Evolutionary conservation across 768 basidiomycete genomes (phyloP).

Genomic region (Clitopilus hobsonii): DNA sequence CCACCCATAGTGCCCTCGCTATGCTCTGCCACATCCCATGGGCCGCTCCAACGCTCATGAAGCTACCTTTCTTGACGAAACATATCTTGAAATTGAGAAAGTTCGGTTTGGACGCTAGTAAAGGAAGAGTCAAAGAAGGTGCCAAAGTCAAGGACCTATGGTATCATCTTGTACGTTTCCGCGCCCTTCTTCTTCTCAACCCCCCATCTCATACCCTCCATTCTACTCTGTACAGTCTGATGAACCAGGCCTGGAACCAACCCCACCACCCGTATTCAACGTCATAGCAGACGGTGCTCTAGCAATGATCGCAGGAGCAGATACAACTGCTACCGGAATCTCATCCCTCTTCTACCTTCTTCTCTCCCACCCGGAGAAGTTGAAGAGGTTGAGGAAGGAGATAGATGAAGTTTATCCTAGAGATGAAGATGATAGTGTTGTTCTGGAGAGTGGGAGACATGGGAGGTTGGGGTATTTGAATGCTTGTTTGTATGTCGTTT

Average conservation of each 20-base stretch:
- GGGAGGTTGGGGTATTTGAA: conserved; percentile 16
- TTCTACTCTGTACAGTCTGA: conserved; percentile 10
- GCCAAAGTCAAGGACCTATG: conserved; percentile 14
- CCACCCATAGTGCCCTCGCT: conserved; percentile 7
- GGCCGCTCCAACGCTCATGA: conserved; percentile 15
- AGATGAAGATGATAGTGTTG: conserved; percentile 6
- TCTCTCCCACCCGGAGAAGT: conserved; percentile 13
- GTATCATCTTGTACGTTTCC: conserved; percentile 11
- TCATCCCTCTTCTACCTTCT: conserved; percentile 13
- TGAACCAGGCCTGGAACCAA: conserved; percentile 13
- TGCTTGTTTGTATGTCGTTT: conserved; percentile 26
- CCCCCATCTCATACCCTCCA: neutral
- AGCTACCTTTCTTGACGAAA: conserved; percentile 22
- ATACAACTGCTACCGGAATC: conserved; percentile 13
- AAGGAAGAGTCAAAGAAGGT: conserved; percentile 27
- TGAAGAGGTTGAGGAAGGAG: conserved; percentile 7
- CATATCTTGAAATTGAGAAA: conserved; percentile 15
- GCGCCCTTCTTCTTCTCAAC: neutral
- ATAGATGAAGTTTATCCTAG: conserved; percentile 6
- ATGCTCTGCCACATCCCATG: conserved; percentile 19
- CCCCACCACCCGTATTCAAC: conserved; percentile 9
- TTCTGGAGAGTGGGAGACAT: conserved; percentile 8
- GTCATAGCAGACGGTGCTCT: conserved; percentile 13
- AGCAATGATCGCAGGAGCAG: conserved; percentile 14
- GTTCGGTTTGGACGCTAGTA: conserved; percentile 18